Conservation (phyloP, 768 basidiomycete species). For the Lyophyllum semitale region DNA sequence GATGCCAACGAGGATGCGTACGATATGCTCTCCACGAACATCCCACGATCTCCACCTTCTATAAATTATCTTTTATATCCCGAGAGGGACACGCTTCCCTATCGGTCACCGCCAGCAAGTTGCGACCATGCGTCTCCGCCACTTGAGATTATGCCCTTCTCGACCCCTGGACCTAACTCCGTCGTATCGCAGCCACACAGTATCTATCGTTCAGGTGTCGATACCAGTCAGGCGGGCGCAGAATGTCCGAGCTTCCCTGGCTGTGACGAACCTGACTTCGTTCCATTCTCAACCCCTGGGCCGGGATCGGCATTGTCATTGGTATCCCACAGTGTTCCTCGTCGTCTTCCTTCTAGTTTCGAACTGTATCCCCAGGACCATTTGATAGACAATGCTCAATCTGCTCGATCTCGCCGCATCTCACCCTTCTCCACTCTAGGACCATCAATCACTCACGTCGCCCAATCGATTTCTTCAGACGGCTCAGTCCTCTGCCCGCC, state of each 20-base stretch:
- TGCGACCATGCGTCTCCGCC: conserved; percentile 12
- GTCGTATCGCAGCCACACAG: conserved; percentile 19
- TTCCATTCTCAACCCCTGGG: conserved; percentile 23
- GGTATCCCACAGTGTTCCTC: neutral
- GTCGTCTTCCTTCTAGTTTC: neutral
- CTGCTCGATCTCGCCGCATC: neutral
- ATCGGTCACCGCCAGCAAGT: neutral
- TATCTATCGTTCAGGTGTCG: neutral
- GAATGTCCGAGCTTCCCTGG: neutral
- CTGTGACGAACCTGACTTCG: conserved; percentile 5
- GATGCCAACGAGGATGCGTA: neutral
- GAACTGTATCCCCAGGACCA: neutral
- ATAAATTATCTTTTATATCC: neutral
- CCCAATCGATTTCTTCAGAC: neutral
- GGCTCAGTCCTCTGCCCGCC: neutral
- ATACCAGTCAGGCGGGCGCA: neutral
- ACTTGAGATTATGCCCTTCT: conserved; percentile 23
- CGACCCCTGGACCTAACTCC: conserved; percentile 28
- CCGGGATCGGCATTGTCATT: conserved; percentile 7
- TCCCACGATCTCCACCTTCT: neutral
- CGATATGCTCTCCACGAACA: neutral
- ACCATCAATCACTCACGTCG: neutral
- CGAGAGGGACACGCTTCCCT: neutral
- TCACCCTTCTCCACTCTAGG: neutral
- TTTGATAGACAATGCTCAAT: neutral